These are phyloP conservation scores for Vicia faba DNA, from an alignment of 306 rosid genomes.

Conservation along the genomic window DNA sequence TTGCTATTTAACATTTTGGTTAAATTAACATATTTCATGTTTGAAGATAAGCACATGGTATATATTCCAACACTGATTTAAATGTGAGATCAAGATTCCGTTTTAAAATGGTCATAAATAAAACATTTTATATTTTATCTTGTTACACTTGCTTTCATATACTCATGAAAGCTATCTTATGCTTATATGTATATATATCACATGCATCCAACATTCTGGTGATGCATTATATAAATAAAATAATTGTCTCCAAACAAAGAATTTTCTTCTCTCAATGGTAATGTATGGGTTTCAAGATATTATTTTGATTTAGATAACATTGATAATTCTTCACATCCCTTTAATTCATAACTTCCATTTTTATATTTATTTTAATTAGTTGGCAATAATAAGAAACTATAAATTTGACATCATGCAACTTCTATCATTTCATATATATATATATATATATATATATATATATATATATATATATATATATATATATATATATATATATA, in stretches of 20 bases:
- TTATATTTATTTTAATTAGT: slow-evolving; percentile 35
- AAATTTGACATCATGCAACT: slow-evolving; percentile 39
- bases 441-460: no score
- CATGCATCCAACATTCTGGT: slow-evolving; percentile 18
- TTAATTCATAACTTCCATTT: slow-evolving; percentile 43
- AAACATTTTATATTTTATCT: slow-evolving; percentile 41
- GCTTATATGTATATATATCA: slow-evolving; percentile 7
- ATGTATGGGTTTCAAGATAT: slow-evolving; percentile 56
- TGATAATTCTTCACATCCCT: slow-evolving; percentile 46
- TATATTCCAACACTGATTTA: slow-evolving; percentile 39
- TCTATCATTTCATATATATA: no score
- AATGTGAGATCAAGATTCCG: slow-evolving; percentile 37
- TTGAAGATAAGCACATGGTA: slow-evolving; percentile 18
- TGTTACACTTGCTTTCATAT: slow-evolving; percentile 17
- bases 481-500: no score
- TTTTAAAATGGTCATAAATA: slow-evolving; percentile 34
- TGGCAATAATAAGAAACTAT: slow-evolving; percentile 43
- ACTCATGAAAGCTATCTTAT: neutral
- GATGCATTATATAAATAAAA: slow-evolving; percentile 24
- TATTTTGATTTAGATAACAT: slow-evolving; percentile 58
- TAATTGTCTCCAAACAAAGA: slow-evolving; percentile 19
- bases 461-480: no score
- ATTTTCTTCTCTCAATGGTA: slow-evolving; percentile 30
- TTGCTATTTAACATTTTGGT: slow-evolving; percentile 23
- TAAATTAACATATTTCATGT: slow-evolving; percentile 32